phyloP scores from a whole-genome alignment of 2,329 filamentous ascomycete species.

The Boeremia lycopersici region DNA sequence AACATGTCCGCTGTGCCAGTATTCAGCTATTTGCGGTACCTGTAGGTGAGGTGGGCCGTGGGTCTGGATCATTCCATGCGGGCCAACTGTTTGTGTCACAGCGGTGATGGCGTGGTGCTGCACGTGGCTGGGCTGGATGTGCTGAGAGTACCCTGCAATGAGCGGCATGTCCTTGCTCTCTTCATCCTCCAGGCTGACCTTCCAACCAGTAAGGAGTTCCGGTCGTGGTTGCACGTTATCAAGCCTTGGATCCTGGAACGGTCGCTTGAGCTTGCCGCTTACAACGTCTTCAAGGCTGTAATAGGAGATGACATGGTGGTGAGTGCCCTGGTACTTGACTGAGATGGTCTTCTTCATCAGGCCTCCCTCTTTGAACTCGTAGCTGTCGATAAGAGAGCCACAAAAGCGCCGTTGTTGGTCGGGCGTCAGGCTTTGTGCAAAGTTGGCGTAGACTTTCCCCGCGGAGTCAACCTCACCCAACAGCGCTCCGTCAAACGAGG shows the following conservation, averaged over 20 bases:
- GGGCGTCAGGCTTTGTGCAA: constrained; percentile 47
- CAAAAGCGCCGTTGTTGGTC: constrained; percentile 67
- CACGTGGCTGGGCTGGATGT: constrained; percentile 35
- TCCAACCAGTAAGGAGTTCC: constrained; percentile 45
- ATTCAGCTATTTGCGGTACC: constrained; percentile 37
- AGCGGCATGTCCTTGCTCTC: constrained; percentile 45
- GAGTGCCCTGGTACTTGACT: constrained; percentile 73
- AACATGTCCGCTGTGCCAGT: constrained; percentile 37
- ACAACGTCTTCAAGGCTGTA: constrained; percentile 82
- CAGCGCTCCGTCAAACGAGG: constrained; percentile 26
- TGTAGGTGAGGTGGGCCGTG: constrained; percentile 38
- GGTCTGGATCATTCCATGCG: constrained; percentile 32
- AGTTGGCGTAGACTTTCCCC: constrained; percentile 46
- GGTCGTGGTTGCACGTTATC: constrained; percentile 41
- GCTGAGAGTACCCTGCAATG: constrained; percentile 36
- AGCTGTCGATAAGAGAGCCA: constrained; percentile 87
- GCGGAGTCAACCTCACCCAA: constrained; percentile 32
- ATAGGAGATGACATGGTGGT: constrained; percentile 87
- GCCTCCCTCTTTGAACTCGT: constrained; percentile 81
- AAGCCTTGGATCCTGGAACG: constrained; percentile 42
- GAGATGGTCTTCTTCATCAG: constrained; percentile 94
- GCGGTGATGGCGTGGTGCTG: constrained; percentile 34
- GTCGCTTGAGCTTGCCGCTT: constrained; percentile 43
- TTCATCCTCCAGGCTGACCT: constrained; percentile 47
- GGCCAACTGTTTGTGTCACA: constrained; percentile 27